Conservation (phyloP, 2,329 filamentous ascomycete genomes). For the Fusarium heterosporum region DNA sequence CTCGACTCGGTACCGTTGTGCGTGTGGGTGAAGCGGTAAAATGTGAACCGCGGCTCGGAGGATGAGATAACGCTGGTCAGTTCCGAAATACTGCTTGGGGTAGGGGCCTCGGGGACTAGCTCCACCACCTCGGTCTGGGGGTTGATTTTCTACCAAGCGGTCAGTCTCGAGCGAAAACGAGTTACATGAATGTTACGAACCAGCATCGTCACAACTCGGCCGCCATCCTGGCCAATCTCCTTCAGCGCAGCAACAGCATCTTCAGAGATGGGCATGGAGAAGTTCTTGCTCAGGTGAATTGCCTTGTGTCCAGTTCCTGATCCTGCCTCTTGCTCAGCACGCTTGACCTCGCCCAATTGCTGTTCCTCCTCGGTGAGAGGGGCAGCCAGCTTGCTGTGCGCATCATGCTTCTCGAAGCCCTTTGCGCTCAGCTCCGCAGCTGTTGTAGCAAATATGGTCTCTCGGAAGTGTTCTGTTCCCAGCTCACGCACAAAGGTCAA, state of each 20-base stretch:
- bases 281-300: conserved; percentile 68
- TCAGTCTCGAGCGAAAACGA: conserved; percentile 9
- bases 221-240: conserved; percentile 64
- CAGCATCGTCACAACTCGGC: conserved; percentile 71
- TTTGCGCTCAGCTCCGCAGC: conserved; percentile 74
- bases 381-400: conserved; percentile 71
- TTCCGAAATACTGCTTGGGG: conserved; percentile 66
- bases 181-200: conserved; percentile 56
- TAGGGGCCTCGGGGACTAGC: conserved; percentile 66
- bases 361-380: conserved; percentile 85
- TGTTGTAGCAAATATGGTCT: conserved; percentile 79
- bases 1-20: conserved; percentile 63
- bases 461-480: conserved; percentile 81
- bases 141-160: conserved; percentile 74
- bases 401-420: conserved; percentile 79
- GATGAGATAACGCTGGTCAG: conserved; percentile 71
- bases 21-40: conserved; percentile 76
- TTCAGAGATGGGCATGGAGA: conserved; percentile 69
- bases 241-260: conserved; percentile 74
- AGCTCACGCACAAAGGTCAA: conserved; percentile 81
- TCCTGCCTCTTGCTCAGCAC: conserved; percentile 80
- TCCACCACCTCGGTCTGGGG: conserved; percentile 75
- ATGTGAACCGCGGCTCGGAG: conserved; percentile 80
- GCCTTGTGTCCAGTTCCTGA: conserved; percentile 71
- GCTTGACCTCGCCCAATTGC: conserved; percentile 76